Base-by-base conservation (phyloP, 495 filamentous ascomycete genomes). In the Massariosphaeria phaeospora region DNA sequence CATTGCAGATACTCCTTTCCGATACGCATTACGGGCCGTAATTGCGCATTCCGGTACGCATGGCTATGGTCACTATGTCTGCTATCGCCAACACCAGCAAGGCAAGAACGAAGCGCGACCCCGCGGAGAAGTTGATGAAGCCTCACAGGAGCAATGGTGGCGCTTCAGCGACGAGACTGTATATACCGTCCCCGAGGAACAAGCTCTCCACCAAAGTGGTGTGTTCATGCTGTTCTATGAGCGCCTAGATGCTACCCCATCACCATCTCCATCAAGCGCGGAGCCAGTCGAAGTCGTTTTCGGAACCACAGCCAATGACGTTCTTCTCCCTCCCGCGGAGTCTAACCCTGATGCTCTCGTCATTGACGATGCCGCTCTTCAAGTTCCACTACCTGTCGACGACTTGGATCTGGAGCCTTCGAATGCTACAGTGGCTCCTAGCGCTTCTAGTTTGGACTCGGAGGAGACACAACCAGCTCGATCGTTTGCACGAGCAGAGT, bases 211-310 rank as follows among this genome's bases (percentile, higher is more conserved):
- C 1, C 87, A 91, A 61, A 80, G 83, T n/a, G 89, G 86, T 12
- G 91, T 85, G 0, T 97, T 96, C 63, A 96, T 98, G 91, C 75
- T 97, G 8, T 96, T 98, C 70, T 98, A 97, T 63, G 93, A 98
- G 44, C 54, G 54, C 20, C 7, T 36, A 30, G 53, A 62, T 30
- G 15, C 18, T 7, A 5, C 21, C 20, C 38, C 38, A 24, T 2
- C 38, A 24, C 11, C 24, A n/a, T 6, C 10, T 13, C 10, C 35
- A 42, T 11, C 15, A 24, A n/a, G n/a, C n/a, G n/a, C n/a, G n/a
- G n/a, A n/a, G n/a, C n/a, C n/a, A n/a, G n/a, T n/a, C n/a, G n/a
- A n/a, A n/a, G n/a, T n/a, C n/a, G 7, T 47, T 17, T 3, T n/a
- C 2, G 24, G 13, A 17, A 40, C 21, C 12, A 17, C 4, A 13